Evolutionary conservation across 2,329 filamentous ascomycete species (phyloP).

Genomic region (Diplodia mutila): DNA sequence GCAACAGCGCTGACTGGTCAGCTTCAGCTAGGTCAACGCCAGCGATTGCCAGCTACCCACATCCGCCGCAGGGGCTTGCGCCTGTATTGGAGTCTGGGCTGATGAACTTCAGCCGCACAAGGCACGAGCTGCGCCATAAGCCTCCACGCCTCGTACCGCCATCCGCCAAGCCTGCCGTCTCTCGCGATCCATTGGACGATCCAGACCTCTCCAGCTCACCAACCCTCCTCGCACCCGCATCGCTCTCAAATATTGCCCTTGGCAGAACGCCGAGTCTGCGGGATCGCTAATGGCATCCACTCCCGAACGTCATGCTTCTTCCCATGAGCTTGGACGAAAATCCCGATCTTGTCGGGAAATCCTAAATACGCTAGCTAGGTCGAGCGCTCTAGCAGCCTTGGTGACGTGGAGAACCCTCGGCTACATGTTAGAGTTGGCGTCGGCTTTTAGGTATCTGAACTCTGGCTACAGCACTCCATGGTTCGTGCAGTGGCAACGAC

Average conservation of each 20-base stretch:
- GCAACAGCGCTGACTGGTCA: neutral
- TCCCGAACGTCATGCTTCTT: neutral
- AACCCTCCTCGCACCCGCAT: neutral
- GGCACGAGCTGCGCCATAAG: neutral
- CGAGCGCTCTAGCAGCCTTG: neutral
- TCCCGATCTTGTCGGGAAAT: neutral
- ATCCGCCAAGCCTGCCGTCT: conserved; percentile 8
- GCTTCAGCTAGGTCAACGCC: neutral
- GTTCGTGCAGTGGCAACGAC: neutral
- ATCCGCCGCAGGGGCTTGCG: neutral
- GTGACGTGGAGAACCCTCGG: too few species aligned
- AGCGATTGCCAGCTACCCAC: neutral
- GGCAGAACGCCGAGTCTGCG: neutral
- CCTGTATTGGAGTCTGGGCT: neutral
- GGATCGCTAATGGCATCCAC: neutral
- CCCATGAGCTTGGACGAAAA: neutral
- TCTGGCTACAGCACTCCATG: neutral
- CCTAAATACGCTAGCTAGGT: neutral
- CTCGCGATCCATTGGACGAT: too few species aligned
- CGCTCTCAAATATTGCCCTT: too few species aligned
- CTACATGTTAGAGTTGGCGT: neutral
- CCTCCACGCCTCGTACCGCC: neutral
- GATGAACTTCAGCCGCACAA: conserved; percentile 14
- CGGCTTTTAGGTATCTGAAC: too few species aligned
- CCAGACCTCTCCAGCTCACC: neutral